A percentile compares a stretch with the other conserved stretches of the same genome.
These are phyloP conservation scores for Penicillium arizonense DNA, from an alignment of 495 filamentous ascomycete species.

Conservation along the genomic window DNA sequence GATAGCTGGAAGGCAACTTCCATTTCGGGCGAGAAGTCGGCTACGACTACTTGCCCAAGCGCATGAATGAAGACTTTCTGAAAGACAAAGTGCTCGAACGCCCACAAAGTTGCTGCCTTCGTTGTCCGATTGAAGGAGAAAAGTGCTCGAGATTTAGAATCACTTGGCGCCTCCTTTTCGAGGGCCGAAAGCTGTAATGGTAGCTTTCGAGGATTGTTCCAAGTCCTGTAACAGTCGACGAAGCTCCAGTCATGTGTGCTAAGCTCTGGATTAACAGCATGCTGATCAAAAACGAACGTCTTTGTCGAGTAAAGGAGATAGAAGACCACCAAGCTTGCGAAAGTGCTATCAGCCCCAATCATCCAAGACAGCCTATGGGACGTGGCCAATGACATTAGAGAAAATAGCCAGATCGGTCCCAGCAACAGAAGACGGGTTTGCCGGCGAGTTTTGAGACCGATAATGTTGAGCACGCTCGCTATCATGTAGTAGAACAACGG, in stretches of 20 bases:
- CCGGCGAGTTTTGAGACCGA: too few relatives aligned
- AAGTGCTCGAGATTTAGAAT: too few relatives aligned
- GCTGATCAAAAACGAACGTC: too few relatives aligned
- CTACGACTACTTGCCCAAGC: background rate
- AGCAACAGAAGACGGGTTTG: too few relatives aligned
- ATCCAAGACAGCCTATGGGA: background rate
- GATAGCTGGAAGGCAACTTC: background rate
- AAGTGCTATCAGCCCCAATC: conserved; percentile 1
- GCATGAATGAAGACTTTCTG: too few relatives aligned
- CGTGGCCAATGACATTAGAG: background rate
- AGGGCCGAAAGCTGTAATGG: background rate
- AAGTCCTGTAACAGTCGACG: background rate
- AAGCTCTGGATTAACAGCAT: too few relatives aligned
- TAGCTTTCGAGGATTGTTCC: background rate
- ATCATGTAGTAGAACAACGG: too few relatives aligned
- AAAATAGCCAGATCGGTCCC: background rate
- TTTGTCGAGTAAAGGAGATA: background rate
- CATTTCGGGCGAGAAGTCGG: conserved; percentile 1
- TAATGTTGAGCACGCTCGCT: too few relatives aligned
- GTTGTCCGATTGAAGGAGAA: too few relatives aligned
- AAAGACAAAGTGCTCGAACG: too few relatives aligned
- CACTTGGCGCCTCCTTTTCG: background rate
- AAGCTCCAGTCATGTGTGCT: background rate
- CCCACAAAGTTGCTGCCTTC: too few relatives aligned
- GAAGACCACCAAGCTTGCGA: background rate